phyloP scores from a whole-genome alignment of 148 eudicot species.

The Amaranthus hypochondriacus region DNA sequence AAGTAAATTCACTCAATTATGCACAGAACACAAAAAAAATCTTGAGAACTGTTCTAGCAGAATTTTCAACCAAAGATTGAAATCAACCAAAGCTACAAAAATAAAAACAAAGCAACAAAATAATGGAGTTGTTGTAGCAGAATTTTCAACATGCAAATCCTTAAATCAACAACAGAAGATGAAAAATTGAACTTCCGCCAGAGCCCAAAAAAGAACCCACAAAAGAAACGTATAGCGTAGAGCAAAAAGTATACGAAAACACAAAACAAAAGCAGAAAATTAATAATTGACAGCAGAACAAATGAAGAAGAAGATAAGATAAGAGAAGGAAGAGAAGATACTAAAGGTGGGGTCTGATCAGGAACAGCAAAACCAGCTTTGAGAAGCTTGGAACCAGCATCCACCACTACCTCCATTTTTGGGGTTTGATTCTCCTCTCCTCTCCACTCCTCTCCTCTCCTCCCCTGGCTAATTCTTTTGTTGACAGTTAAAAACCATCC shows the following conservation, averaged over 20 bases:
- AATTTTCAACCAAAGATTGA: not conserved
- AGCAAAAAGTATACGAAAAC: not conserved
- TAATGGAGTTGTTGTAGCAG: not conserved
- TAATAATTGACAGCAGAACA: not conserved
- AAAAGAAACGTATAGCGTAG: not conserved
- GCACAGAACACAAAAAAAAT: not conserved
- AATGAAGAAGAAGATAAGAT: not conserved
- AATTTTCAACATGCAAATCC: not conserved
- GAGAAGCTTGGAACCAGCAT: constrained; percentile 72
- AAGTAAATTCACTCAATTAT: not conserved
- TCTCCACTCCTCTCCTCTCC: too few species aligned
- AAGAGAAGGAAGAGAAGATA: constrained; percentile 10
- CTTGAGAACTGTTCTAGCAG: not conserved
- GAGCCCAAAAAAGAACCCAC: not conserved
- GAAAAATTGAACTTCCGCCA: not conserved
- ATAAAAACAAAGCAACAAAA: not conserved
- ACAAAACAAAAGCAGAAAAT: not conserved
- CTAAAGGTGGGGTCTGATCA: constrained; percentile 77
- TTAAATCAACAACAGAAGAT: not conserved
- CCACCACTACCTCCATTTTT: constrained; percentile 77
- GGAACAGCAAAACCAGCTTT: constrained; percentile 87
- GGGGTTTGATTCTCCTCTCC: too few species aligned
- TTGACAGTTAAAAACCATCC: not conserved
- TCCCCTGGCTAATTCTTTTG: not conserved
- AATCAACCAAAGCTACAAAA: not conserved